These are phyloP conservation scores for Sinapis alba DNA, from an alignment of 441 rosid genomes.

Conservation along the genomic window DNA sequence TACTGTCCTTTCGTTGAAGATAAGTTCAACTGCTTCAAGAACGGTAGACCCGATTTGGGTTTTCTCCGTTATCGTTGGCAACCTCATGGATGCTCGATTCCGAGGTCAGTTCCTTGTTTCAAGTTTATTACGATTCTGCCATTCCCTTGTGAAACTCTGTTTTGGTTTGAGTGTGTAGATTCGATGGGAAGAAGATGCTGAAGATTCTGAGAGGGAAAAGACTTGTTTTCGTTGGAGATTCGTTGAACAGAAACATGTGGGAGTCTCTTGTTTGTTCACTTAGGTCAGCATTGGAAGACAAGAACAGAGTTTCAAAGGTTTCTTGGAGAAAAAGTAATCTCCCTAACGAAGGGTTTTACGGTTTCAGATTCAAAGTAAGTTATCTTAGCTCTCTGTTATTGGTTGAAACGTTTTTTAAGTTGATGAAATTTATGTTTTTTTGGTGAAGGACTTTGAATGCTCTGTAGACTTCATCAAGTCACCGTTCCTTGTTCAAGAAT, in stretches of 20 bases:
- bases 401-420: neutral
- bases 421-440: neutral
- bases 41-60: constrained; percentile 48
- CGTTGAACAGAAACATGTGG: constrained; percentile 65
- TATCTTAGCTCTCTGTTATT: neutral
- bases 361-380: constrained; percentile 52
- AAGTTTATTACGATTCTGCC: neutral
- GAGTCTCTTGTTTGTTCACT: constrained; percentile 56
- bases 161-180: constrained; percentile 38
- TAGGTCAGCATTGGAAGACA: constrained; percentile 47
- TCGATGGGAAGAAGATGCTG: constrained; percentile 66
- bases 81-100: constrained; percentile 51
- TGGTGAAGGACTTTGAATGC: constrained; percentile 45
- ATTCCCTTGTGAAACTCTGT: neutral
- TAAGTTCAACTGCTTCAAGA: constrained; percentile 53
- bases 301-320: constrained; percentile 42
- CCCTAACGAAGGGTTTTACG: constrained; percentile 49
- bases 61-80: constrained; percentile 51
- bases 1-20: constrained; percentile 53
- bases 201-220: constrained; percentile 58
- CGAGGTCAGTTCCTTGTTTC: constrained; percentile 40
- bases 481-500: constrained; percentile 57
- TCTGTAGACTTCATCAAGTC: constrained; percentile 57
- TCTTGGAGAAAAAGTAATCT: constrained; percentile 38
- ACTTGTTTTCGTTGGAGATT: constrained; percentile 60